Evolutionary conservation across 345 rosid genomes (phyloP), one percentile per base, ranked within the genome.

Genomic region (Citrus sp.): DNA sequence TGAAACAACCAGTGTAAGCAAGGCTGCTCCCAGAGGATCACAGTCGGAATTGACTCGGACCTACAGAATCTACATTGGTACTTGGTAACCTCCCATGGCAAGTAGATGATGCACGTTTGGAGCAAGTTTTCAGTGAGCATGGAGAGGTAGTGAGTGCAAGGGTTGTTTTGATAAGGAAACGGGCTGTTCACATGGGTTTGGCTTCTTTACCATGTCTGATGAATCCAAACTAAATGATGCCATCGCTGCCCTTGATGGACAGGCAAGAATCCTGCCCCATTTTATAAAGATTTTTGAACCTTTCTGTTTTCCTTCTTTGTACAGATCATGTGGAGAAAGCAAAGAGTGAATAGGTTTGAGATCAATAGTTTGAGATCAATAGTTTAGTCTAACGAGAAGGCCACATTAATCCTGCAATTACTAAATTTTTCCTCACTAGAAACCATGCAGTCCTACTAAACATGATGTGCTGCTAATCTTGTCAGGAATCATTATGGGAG

Each of bases 131-230:
- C 64, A 81, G 87, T 22, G 86, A 85, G 67, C 86, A 87, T 63
- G 87, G 88, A 56, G 87, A 87, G 86, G 92, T 87, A 77, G 73
- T 79, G 67, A 76, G 77, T 82, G 84, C 90, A 9, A 80, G 83
- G 65, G 88, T 89, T 5, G 82, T 89, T 59, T 84, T 70, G 92
- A 89, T 69, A 67, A 89, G 77, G 87, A 85, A 6, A 84, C 84
- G 42, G 87, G 88, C n/a, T 87, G 90, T 10, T 89, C 92, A 4
- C 87, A 86, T 60, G 88, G 92, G 42, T 87, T 89, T 81, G 92
- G 92, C 63, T 88, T 88, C 67, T 89, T 88, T 46, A 63, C 81
- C 1, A 88, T 88, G 91, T 74, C 87, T 12, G 40, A 73, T n/a
- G 89, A 87, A 79, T 22, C 81, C 1, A 87, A 85, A 84, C 55